phyloP scores from a whole-genome alignment of 2,329 filamentous ascomycete genomes.

The Colletotrichum siamense region DNA sequence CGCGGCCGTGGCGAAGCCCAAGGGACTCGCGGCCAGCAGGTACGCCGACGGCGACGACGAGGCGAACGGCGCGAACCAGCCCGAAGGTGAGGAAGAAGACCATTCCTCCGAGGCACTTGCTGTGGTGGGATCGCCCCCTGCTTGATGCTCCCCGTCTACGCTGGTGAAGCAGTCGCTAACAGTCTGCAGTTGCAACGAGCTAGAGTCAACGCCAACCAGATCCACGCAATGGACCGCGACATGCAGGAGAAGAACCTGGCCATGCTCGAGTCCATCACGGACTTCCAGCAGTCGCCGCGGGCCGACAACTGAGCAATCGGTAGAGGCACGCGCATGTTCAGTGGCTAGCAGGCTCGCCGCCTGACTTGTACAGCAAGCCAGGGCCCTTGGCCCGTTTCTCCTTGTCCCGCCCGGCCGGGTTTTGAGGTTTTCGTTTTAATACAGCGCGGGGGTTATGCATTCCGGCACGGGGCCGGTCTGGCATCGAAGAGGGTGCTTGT shows the following conservation, averaged over 20 bases:
- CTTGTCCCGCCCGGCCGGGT: constrained; percentile 11
- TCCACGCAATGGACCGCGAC: constrained; percentile 60
- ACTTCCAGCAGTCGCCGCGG: constrained; percentile 19
- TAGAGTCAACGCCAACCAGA: constrained; percentile 50
- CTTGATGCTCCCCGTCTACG: constrained; percentile 42
- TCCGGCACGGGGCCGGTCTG: not conserved
- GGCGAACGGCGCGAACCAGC: constrained; percentile 37
- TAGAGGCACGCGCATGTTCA: not conserved
- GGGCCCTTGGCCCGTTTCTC: constrained; percentile 11
- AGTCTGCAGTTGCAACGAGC: constrained; percentile 26
- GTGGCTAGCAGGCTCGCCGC: constrained; percentile 12
- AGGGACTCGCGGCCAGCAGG: constrained; percentile 60
- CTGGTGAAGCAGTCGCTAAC: constrained; percentile 25
- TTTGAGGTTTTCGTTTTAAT: constrained; percentile 17
- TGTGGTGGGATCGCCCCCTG: constrained; percentile 66
- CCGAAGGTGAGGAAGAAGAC: constrained; percentile 67
- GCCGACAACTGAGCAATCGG: constrained; percentile 1
- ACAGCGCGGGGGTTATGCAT: not conserved
- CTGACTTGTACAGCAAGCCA: not conserved
- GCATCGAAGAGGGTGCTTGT: constrained; percentile 2
- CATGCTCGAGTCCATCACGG: constrained; percentile 27
- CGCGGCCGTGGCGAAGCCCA: constrained; percentile 45
- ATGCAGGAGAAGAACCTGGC: constrained; percentile 60
- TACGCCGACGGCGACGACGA: constrained; percentile 51
- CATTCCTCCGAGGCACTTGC: constrained; percentile 70